Base-by-base conservation (phyloP, 2,329 filamentous ascomycete species). In the Ploettnerulaceae sp. region DNA sequence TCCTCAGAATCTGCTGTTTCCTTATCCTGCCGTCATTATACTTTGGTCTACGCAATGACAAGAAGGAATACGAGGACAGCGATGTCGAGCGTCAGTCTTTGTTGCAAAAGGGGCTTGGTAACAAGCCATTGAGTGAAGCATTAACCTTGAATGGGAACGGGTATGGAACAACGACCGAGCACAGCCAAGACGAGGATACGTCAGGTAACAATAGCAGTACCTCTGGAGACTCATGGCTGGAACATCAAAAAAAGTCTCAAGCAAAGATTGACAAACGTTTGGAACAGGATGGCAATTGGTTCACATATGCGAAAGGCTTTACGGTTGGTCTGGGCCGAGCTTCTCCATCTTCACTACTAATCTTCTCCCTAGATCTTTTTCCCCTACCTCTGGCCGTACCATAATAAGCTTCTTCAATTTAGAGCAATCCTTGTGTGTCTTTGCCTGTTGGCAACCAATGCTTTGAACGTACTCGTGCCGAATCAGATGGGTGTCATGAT, bases 401-500 rank as follows among this genome's bases (percentile, higher is more conserved):
- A 81, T 32, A 77, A 84, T 58, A 74, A 71, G 43, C 64, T 68
- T 11, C 74, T 93, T 14, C 86, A 93, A 62, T 63, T 85, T 14
- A 81, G 82, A 44, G 77, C 86, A 15, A 68, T 76, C 8, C 71
- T 86, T 3, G 82, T 93, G 34, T 75, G 76, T 0, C 33, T 86
- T 1, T 85, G 85, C 55, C 71, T 93, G 17, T 64, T 89, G n/a
- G 69, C 73, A 41, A 77, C 82, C 45, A 88, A 90, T 54, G 77
- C 77, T 4, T 70, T 94, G 39, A 87, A 89, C 57, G 71, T 95
- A 11, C 68, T 94, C 32, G 79, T 89, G 24, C 89, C 89, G n/a
- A 77, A 85, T 15, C 86, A 93, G 61, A 78, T 91, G 24, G 89
- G 88, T 53, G 79, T 86, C 48, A 81, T 95, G 53, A 82, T 87